A percentile compares a stretch with the other conserved stretches of the same genome.
Evolutionary conservation across 2,329 filamentous ascomycete species (phyloP).

Genomic region (Paraphaeosphaeria sporulosa): DNA sequence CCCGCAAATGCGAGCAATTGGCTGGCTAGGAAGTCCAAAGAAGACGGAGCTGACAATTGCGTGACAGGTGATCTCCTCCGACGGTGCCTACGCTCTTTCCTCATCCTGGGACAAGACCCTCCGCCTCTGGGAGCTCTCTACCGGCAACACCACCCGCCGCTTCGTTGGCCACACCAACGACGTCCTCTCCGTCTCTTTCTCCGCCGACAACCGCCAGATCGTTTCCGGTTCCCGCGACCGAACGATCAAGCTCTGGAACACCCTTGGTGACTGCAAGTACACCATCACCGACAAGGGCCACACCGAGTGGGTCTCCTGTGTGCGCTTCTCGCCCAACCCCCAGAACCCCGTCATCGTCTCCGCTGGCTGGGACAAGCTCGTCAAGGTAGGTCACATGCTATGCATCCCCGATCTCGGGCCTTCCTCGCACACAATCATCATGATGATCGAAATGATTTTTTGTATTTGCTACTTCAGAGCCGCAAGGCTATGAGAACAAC

Average conservation of each 20-base stretch:
- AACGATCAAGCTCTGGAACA: constrained; percentile 99
- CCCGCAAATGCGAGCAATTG: constrained; percentile 34
- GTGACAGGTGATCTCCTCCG: constrained; percentile 93
- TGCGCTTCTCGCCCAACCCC: constrained; percentile 99
- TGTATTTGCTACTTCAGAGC: constrained; percentile 99
- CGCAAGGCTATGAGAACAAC: constrained; percentile 95
- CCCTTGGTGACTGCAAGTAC: constrained; percentile 99
- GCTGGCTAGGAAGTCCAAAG: constrained; percentile 28
- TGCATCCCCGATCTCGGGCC: neutral
- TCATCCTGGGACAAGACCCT: constrained; percentile 99
- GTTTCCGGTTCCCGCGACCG: constrained; percentile 98
- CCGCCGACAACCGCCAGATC: constrained; percentile 99
- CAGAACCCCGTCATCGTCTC: constrained; percentile 99
- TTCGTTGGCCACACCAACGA: constrained; percentile 99
- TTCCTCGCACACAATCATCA: constrained; percentile 57
- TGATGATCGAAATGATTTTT: constrained; percentile 84
- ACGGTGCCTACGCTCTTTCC: constrained; percentile 98
- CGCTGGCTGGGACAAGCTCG: constrained; percentile 99
- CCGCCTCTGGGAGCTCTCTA: constrained; percentile 98
- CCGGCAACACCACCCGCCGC: constrained; percentile 94
- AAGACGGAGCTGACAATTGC: constrained; percentile 43
- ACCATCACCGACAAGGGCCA: constrained; percentile 99
- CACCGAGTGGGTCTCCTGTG: constrained; percentile 99
- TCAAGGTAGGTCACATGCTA: constrained; percentile 80
- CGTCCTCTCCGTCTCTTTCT: constrained; percentile 99